A percentile compares a stretch with the other conserved stretches of the same genome.
These are phyloP conservation scores for Phytophthora litchii DNA, from an alignment of 352 stramenopile species.

Conservation along the genomic window DNA sequence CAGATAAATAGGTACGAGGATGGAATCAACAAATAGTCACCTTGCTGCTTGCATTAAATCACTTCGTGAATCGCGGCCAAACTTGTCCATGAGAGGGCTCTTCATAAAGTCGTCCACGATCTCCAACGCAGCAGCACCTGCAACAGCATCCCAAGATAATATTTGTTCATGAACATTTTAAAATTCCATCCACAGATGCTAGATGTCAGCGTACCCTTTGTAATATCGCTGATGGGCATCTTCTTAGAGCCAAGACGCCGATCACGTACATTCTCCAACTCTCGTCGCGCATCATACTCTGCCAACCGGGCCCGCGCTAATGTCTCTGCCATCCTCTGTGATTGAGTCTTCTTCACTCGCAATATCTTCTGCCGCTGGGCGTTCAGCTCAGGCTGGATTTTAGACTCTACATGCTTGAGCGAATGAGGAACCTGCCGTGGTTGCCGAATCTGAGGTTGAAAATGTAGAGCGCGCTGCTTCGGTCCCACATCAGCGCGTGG, in stretches of 20 bases:
- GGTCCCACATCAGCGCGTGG: neutral
- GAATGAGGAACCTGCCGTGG: conserved; percentile 13
- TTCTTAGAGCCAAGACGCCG: conserved; percentile 30
- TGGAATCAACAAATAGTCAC: conserved; percentile 19
- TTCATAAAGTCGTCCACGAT: conserved; percentile 85
- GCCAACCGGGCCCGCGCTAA: conserved; percentile 58
- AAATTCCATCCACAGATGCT: neutral
- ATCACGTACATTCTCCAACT: conserved; percentile 36
- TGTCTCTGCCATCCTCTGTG: conserved; percentile 74
- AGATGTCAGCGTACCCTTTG: conserved; percentile 43
- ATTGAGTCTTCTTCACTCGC: conserved; percentile 80
- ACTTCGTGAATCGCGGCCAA: conserved; percentile 28
- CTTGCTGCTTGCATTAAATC: neutral
- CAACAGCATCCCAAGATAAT: neutral
- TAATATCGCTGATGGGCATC: conserved; percentile 59
- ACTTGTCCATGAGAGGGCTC: conserved; percentile 76
- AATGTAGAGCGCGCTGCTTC: conserved; percentile 20
- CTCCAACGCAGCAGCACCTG: conserved; percentile 76
- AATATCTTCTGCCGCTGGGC: conserved; percentile 59
- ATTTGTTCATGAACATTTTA: neutral
- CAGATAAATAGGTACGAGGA: neutral
- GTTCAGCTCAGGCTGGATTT: conserved; percentile 69
- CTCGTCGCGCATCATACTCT: conserved; percentile 55
- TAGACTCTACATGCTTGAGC: conserved; percentile 57
- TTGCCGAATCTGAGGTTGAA: conserved; percentile 19